phyloP scores from a whole-genome alignment of 1,284 basidiomycete genomes.

The Phellopilus nigrolimitatus region DNA sequence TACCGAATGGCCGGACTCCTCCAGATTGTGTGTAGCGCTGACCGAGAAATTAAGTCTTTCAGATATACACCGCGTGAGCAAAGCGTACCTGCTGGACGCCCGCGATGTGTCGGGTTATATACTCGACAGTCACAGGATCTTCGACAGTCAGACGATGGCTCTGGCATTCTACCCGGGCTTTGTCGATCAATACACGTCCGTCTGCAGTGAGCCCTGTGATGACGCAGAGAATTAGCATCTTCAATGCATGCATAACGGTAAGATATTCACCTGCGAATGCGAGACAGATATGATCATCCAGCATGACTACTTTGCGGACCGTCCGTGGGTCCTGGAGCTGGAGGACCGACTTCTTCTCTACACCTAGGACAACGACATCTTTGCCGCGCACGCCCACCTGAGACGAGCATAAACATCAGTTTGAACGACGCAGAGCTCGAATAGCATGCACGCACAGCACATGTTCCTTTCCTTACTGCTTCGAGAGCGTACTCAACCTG shows the following conservation, averaged over 20 bases:
- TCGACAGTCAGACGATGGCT: conserved; percentile 97
- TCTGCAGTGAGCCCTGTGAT: conserved; percentile 89
- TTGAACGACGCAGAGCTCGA: background rate
- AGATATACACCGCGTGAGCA: background rate
- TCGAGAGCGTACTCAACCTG: conserved; percentile 98
- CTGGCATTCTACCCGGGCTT: conserved; percentile 96
- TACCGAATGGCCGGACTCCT: conserved; percentile 97
- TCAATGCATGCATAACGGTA: background rate
- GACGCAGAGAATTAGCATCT: conserved; percentile 13
- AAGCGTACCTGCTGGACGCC: conserved; percentile 88
- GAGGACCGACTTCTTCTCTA: conserved; percentile 97
- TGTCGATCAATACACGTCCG: conserved; percentile 97
- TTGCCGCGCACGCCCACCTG: conserved; percentile 95
- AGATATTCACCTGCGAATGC: conserved; percentile 85
- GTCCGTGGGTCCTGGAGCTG: conserved; percentile 98
- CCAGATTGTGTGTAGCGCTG: conserved; percentile 98
- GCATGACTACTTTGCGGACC: conserved; percentile 96
- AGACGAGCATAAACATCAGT: conserved; percentile 4
- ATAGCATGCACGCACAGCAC: conserved; percentile 64
- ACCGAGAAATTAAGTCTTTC: conserved; percentile 5
- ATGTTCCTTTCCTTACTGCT: conserved; percentile 96
- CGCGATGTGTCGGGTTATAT: conserved; percentile 97
- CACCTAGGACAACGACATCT: conserved; percentile 93
- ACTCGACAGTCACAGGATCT: conserved; percentile 97
- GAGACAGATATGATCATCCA: conserved; percentile 96